These are phyloP conservation scores for Penicillium sp. DNA, from an alignment of 2,329 filamentous ascomycete genomes.

Conservation along the genomic window DNA sequence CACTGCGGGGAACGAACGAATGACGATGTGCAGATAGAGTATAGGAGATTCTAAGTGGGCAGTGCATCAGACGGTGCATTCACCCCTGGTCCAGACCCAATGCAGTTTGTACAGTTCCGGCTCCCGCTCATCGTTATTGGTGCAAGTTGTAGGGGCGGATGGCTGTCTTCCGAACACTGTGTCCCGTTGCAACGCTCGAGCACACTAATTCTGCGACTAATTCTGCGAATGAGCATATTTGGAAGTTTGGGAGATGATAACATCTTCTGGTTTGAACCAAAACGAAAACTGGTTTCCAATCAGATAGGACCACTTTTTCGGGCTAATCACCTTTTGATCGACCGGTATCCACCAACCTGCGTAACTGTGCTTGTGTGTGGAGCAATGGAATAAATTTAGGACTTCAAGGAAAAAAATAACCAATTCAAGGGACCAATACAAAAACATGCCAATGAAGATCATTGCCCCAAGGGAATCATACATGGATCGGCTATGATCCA, in stretches of 20 bases:
- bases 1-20: conserved; percentile 11
- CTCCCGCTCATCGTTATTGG: too few species aligned
- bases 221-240: not conserved
- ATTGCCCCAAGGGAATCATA: conserved; percentile 9
- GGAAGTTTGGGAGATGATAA: not conserved
- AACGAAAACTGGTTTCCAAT: not conserved
- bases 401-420: not conserved
- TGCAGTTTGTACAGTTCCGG: not conserved
- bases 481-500: conserved; percentile 8
- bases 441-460: not conserved
- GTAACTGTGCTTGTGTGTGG: not conserved
- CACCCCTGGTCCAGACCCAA: not conserved
- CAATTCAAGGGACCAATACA: not conserved
- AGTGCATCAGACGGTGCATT: not conserved
- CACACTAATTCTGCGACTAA: not conserved
- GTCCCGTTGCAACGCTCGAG: not conserved
- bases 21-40: conserved; percentile 3
- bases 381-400: not conserved
- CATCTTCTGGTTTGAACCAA: not conserved
- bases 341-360: not conserved
- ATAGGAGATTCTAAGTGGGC: not conserved
- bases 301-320: not conserved
- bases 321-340: not conserved
- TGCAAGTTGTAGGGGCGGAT: not conserved
- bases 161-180: not conserved